These are phyloP conservation scores for Geotrichum australiense DNA, from an alignment of 1,139 yeast species.

Conservation along the genomic window DNA sequence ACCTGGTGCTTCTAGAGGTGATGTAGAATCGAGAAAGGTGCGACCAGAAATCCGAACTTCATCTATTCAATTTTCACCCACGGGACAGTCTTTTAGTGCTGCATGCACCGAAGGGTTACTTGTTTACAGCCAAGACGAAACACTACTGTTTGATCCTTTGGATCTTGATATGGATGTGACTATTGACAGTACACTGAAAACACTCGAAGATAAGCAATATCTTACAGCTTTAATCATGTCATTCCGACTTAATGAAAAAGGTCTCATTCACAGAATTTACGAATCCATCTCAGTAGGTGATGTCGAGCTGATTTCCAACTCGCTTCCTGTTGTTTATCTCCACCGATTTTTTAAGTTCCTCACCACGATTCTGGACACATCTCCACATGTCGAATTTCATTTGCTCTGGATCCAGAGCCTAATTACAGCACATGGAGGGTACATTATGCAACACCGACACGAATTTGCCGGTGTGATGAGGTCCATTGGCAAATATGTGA, in stretches of 20 bases:
- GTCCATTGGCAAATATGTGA: conserved; percentile 67
- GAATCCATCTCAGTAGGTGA: conserved; percentile 74
- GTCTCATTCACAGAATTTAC: conserved; percentile 64
- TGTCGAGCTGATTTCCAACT: conserved; percentile 55
- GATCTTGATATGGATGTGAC: conserved; percentile 92
- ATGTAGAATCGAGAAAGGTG: conserved; percentile 67
- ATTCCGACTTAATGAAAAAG: conserved; percentile 78
- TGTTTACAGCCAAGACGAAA: conserved; percentile 71
- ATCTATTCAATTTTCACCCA: conserved; percentile 76
- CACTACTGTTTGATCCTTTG: conserved; percentile 81
- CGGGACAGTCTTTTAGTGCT: conserved; percentile 87
- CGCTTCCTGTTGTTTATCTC: conserved; percentile 71
- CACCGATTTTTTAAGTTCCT: conserved; percentile 61
- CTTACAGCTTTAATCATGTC: conserved; percentile 85
- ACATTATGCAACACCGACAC: conserved; percentile 56
- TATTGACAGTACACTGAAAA: conserved; percentile 62
- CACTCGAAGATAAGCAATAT: conserved; percentile 61
- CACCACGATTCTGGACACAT: conserved; percentile 63
- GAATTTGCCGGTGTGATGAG: conserved; percentile 63
- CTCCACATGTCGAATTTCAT: conserved; percentile 80
- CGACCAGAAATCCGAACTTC: conserved; percentile 80
- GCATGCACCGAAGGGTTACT: conserved; percentile 93
- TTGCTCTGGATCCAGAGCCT: conserved; percentile 71
- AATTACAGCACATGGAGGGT: conserved; percentile 68
- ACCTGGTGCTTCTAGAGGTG: conserved; percentile 90